Evolutionary conservation across 805 yeast species (phyloP), one percentile per base, ranked within the genome.

Genomic region (Yarrowia porcina): DNA sequence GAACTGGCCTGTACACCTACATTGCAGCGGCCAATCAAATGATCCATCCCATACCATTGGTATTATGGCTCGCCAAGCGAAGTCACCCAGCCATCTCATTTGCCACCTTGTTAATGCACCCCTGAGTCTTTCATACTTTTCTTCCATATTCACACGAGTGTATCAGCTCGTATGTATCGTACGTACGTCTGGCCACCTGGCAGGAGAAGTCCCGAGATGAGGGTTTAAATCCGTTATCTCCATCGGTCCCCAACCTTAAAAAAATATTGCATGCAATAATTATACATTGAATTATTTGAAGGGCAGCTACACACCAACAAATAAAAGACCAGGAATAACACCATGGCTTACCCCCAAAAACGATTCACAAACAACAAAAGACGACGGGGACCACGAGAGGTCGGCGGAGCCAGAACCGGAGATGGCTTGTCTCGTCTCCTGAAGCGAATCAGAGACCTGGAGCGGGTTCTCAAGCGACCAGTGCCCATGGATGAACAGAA

Each of bases 371-470:
- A 18, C 42, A 21, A 18, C 21, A 32, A 39, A 27, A 10, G 30
- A 15, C 25, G 47, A 28, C 47, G 61, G 3, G 61, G 61, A 10
- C 49, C 49, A 1, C 47, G 49, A 3, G 61, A 56, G 49, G 49
- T 56, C 17, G 39, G 49, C 15, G 61, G 49, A 10, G 38, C 49
- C 39, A 39, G 39, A 21, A 18, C 35, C 12, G 61, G 36, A 8
- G 33, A 35, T 17, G 69, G 68, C 1, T 66, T 72, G 20, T 67
- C 88, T 41, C 88, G 86, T 69, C 81, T 90, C 66, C 89, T 85
- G 74, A 90, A 88, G 78, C 88, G 88, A 75, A 89, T 93, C 66
- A 84, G 98, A 76, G 97, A 93, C 72, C 79, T 90, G 38, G 87
- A 88, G 69, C 81, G 97, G 68, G 76, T 89, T 18, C 76, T 93